Percentiles rank a stretch among this genome's conserved stretches.
Evolutionary conservation across 1,284 basidiomycete genomes (phyloP).

Genomic region (Austropuccinia psidii): DNA sequence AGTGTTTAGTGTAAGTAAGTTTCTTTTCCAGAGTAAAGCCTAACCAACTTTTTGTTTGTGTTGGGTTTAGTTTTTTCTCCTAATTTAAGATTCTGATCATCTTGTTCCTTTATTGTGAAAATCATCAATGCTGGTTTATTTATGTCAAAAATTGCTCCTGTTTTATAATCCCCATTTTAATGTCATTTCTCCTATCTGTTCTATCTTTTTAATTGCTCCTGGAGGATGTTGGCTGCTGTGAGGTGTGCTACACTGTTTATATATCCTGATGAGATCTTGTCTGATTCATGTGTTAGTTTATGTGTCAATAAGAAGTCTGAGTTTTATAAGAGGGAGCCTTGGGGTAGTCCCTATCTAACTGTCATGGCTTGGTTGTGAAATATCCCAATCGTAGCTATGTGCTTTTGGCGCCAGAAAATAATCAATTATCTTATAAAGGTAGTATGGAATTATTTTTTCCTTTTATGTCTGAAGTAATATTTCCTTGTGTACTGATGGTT

Average conservation of each 20-base stretch:
- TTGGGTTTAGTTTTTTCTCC: neutral
- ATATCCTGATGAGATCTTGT: conserved; percentile 9
- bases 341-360: neutral
- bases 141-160: conserved; percentile 16
- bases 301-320: neutral
- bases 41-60: neutral
- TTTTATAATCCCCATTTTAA: neutral
- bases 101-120: neutral
- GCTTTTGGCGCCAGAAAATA: neutral
- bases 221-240: neutral
- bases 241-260: conserved; percentile 15
- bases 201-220: neutral
- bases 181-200: neutral
- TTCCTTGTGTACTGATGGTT: conserved; percentile 5
- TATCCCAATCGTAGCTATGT: neutral
- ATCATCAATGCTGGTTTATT: neutral
- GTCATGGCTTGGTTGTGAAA: neutral
- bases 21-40: neutral
- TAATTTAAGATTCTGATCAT: neutral
- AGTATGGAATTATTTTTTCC: neutral
- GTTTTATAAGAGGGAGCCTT: conserved; percentile 27
- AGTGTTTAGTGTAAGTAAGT: neutral
- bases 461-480: neutral
- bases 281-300: neutral
- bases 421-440: neutral